These are phyloP conservation scores for Phaffia rhodozyma DNA, from an alignment of 1,284 basidiomycete species.

Conservation along the genomic window DNA sequence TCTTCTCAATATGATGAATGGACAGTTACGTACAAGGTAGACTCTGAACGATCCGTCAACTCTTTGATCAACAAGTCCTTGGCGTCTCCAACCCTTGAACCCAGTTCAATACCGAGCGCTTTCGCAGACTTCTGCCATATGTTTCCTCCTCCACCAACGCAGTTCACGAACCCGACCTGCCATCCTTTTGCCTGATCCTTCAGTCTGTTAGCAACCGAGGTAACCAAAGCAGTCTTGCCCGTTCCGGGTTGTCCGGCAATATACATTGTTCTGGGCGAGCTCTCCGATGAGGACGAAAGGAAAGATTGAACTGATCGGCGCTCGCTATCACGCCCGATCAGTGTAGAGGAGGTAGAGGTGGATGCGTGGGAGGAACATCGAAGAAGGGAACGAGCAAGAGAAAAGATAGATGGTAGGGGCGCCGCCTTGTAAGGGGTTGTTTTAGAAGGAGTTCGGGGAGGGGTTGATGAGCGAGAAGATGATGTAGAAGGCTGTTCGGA, in stretches of 20 bases:
- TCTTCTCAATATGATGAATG: background rate
- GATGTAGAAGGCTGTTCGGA: too few species aligned
- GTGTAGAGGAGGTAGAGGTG: too few species aligned
- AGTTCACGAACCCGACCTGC: constrained; percentile 31
- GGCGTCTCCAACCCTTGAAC: too few species aligned
- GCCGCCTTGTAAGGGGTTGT: constrained; percentile 19
- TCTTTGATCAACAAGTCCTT: too few species aligned
- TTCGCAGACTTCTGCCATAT: constrained; percentile 11
- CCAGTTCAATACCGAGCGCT: background rate
- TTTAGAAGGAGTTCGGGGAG: constrained; percentile 24
- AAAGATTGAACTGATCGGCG: too few species aligned
- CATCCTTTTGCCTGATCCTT: constrained; percentile 25
- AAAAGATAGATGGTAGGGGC: constrained; percentile 25
- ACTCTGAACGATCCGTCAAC: too few species aligned
- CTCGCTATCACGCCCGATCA: too few species aligned
- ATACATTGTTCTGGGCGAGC: constrained; percentile 23
- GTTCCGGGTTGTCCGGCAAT: constrained; percentile 37
- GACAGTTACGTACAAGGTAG: too few species aligned
- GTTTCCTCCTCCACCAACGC: constrained; percentile 29
- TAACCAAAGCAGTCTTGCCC: constrained; percentile 36
- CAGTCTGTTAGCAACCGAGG: constrained; percentile 22
- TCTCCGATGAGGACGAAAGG: too few species aligned
- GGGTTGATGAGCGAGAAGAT: constrained; percentile 25
- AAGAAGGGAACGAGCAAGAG: constrained; percentile 16
- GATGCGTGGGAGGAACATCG: too few species aligned